Evolutionary conservation across 106 monocot genomes (phyloP).

Genomic region (Allium fistulosum): DNA sequence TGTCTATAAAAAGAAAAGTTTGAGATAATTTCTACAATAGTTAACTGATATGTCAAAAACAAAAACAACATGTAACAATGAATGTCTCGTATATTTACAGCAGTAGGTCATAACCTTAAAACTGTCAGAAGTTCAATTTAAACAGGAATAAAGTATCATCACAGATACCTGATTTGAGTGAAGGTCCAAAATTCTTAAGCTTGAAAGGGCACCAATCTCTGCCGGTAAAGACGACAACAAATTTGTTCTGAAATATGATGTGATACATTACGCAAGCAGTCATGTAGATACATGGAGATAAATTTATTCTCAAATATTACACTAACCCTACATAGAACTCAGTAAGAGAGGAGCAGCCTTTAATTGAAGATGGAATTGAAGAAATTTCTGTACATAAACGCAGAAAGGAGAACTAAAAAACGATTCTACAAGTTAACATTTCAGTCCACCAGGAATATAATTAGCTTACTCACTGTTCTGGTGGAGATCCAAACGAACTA

Average conservation of each 20-base stretch:
- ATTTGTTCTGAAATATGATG: slow-evolving; percentile 57
- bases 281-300: no score
- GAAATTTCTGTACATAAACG: slow-evolving; percentile 47
- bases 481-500: slow-evolving; percentile 87
- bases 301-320: no score
- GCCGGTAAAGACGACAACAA: slow-evolving; percentile 53
- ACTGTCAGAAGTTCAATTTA: no score
- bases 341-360: slow-evolving; percentile 66
- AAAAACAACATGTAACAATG: no score
- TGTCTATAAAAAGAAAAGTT: no score
- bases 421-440: no score
- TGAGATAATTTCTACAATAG: no score
- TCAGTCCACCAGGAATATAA: neutral
- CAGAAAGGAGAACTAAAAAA: no score
- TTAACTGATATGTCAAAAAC: no score
- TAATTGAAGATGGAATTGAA: slow-evolving; percentile 71
- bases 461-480: slow-evolving; percentile 73
- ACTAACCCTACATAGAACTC: slow-evolving; percentile 92
- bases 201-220: slow-evolving; percentile 77
- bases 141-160: no score
- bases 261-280: neutral
- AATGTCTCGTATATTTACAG: no score
- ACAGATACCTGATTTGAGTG: slow-evolving; percentile 85
- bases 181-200: slow-evolving; percentile 80
- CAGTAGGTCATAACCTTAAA: no score